phyloP scores from a whole-genome alignment of 1,139 yeast species.

The Geotrichum phurueaensis region DNA sequence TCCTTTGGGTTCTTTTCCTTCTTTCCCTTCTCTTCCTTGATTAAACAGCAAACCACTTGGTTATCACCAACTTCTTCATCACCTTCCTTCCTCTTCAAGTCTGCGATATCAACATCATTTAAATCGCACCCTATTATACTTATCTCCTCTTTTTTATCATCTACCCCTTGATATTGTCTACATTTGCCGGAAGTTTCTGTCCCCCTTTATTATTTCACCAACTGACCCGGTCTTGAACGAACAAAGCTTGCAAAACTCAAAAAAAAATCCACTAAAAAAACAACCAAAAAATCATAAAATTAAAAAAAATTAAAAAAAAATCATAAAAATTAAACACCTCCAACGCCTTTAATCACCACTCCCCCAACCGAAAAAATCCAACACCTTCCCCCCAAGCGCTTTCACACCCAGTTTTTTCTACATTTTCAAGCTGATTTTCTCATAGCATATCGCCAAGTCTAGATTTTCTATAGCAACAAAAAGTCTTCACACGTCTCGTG shows the following conservation, averaged over 20 bases:
- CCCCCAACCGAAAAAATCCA: background rate
- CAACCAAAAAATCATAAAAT: background rate
- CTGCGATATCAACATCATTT: background rate
- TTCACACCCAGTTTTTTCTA: background rate
- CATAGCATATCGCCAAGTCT: slow-evolving; percentile 1
- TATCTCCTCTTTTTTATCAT: too few species aligned
- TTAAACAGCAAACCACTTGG: background rate
- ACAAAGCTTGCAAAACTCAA: background rate
- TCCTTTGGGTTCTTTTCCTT: background rate
- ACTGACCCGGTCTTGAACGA: background rate
- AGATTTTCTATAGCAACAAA: background rate
- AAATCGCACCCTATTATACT: too few species aligned
- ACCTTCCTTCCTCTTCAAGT: background rate
- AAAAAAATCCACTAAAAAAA: background rate
- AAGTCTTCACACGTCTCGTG: background rate
- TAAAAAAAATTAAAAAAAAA: background rate
- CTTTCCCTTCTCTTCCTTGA: background rate
- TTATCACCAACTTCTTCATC: background rate
- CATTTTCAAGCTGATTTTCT: slow-evolving; percentile 8
- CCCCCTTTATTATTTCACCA: background rate
- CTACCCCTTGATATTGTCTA: too few species aligned
- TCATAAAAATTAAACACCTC: background rate
- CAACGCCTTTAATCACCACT: background rate
- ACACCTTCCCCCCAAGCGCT: background rate
- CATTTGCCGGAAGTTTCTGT: too few species aligned